These are phyloP conservation scores for Cymodocea nodosa DNA, from an alignment of 116 monocot species.

Conservation along the genomic window DNA sequence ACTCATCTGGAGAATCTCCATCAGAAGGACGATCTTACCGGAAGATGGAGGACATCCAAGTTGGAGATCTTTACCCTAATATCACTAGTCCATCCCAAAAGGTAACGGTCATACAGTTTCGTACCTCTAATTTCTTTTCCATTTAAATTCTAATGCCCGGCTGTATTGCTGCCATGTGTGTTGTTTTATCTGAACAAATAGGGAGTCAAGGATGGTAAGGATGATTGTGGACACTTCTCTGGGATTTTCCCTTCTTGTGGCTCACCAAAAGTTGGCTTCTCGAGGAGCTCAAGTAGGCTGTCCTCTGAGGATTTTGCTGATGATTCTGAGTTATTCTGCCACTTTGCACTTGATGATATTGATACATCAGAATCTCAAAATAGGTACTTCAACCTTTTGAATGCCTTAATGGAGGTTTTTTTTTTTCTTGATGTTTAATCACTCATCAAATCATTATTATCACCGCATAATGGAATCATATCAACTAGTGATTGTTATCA, in stretches of 20 bases:
- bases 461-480: too few species aligned
- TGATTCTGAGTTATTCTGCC: slow-evolving; percentile 58
- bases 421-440: too few species aligned
- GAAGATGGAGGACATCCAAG: slow-evolving; percentile 41
- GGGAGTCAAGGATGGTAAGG: slow-evolving; percentile 57
- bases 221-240: slow-evolving; percentile 83
- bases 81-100: slow-evolving; percentile 33
- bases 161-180: not conserved
- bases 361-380: slow-evolving; percentile 61
- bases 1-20: slow-evolving; percentile 39
- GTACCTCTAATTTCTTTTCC: not conserved
- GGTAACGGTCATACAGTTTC: slow-evolving; percentile 21
- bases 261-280: slow-evolving; percentile 65
- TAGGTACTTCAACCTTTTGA: slow-evolving; percentile 33
- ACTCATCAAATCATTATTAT: too few species aligned
- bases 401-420: too few species aligned
- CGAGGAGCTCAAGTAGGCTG: slow-evolving; percentile 93
- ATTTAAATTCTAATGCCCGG: not conserved
- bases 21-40: slow-evolving; percentile 41
- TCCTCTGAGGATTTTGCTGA: slow-evolving; percentile 86
- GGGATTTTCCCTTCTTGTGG: slow-evolving; percentile 54
- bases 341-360: slow-evolving; percentile 92
- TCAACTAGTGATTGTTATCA: too few species aligned
- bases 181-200: slow-evolving; percentile 7
- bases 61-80: slow-evolving; percentile 39